Base-by-base conservation (phyloP, 1,284 basidiomycete species). In the Rhodotorula mucilaginosa region DNA sequence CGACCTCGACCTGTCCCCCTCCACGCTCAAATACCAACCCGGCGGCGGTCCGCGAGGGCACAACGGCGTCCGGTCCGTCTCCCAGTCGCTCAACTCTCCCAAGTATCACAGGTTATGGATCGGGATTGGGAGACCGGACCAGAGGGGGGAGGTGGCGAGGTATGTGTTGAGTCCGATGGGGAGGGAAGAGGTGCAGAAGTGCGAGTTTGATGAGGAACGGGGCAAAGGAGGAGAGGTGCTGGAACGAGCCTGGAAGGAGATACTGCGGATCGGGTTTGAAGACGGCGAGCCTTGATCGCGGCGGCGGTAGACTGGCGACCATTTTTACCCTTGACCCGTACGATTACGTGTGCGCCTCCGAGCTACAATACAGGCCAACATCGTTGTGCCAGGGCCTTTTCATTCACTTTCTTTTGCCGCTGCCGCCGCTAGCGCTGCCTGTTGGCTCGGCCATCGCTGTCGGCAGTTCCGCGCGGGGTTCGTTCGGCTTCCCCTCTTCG, bases 41-140 rank as follows among this genome's bases (percentile, higher is more conserved):
- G 72, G 69, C 23, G 72, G 72, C 16, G 65, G 65, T 0, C 61
- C 62, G 1, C 58, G 52, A 12, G 72, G 67, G 1, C 67, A 67
- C 65, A 75, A 75, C 57, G 74, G 65, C 8, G 61, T 72, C 18
- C 63, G 70, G 1, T 71, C 70, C 13, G 54, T 71, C 62, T 49
- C 67, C 7, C 18, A 39, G n/a, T 49, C 64, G n/a, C 26, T 72
- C 8, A 58, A 58, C 2, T 60, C 57, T 21, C 19, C 48, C 23
- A 64, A 68, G 10, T 73, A 71, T 26, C 60, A 64, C 34, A 51
- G 71, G 8, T 26, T 75, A 10, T 65, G 71, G 65, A 23, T 75
- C 23, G 74, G 74, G n/a, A 71, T 75, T n/a, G 74, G 74, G 15
- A 64, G 74, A 34, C 74, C 74, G n/a, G 64, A 58, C 26, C 48